Evolutionary conservation across 192 early-diverging fungal genomes (phyloP).

Genomic region (Coemansia sp.): DNA sequence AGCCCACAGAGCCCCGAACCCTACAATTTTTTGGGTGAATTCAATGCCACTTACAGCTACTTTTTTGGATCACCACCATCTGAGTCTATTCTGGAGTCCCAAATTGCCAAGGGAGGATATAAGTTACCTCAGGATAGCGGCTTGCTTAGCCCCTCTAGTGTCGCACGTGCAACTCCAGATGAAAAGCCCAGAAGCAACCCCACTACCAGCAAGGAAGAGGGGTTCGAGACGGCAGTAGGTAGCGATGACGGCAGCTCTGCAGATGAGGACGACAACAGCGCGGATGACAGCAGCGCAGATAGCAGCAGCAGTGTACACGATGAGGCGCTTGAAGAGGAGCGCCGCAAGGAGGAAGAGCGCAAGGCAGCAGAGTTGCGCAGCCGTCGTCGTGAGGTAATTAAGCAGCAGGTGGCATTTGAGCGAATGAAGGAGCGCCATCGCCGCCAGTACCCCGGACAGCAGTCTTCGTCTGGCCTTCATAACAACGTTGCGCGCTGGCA

Average conservation of each 20-base stretch:
- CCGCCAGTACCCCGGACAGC: conserved; percentile 33
- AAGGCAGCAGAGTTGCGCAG: conserved; percentile 46
- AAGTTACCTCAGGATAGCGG: conserved; percentile 9
- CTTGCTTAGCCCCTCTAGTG: conserved; percentile 36
- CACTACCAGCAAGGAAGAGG: background rate
- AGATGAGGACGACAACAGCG: conserved; percentile 10
- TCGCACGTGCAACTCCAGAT: conserved; percentile 9
- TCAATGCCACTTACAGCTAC: conserved; percentile 46
- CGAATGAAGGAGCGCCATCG: conserved; percentile 57
- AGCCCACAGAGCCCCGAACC: background rate
- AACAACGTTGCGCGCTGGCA: conserved; percentile 45
- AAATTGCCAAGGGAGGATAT: background rate
- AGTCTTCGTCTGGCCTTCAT: conserved; percentile 9
- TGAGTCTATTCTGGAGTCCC: conserved; percentile 1
- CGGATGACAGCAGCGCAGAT: conserved; percentile 1
- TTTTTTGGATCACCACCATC: conserved; percentile 42
- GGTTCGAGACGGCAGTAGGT: background rate
- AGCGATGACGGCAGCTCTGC: conserved; percentile 10
- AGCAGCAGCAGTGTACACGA: background rate
- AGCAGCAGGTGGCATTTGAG: conserved; percentile 57
- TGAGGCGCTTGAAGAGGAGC: conserved; percentile 36
- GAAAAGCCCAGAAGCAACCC: background rate
- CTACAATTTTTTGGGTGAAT: conserved; percentile 39
- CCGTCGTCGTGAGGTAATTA: conserved; percentile 52
- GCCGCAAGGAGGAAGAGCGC: conserved; percentile 53